phyloP scores from a whole-genome alignment of 768 basidiomycete genomes.

The Gymnopilus junonius region DNA sequence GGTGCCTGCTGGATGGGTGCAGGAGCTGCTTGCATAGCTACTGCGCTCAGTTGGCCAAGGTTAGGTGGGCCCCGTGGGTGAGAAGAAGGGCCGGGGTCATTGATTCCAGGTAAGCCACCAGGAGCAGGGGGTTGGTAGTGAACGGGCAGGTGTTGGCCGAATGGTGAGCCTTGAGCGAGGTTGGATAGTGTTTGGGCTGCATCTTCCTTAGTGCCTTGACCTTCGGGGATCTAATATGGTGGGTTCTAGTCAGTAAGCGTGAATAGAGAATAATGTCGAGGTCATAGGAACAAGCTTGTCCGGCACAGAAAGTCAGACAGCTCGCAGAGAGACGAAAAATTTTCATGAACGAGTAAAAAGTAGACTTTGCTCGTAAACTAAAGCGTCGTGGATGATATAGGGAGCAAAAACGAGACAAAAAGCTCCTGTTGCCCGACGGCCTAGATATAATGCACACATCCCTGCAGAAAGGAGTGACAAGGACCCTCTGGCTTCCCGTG shows the following conservation, averaged over 20 bases:
- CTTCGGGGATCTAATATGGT: slow-evolving; percentile 39
- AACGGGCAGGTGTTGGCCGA: slow-evolving; percentile 36
- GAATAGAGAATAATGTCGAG: not conserved
- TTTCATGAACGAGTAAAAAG: not conserved
- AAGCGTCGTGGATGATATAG: not conserved
- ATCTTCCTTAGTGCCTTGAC: slow-evolving; percentile 61
- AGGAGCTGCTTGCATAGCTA: slow-evolving; percentile 51
- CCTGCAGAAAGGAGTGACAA: not conserved
- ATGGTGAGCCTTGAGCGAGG: slow-evolving; percentile 48
- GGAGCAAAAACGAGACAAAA: too few relatives aligned
- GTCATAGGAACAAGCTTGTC: not conserved
- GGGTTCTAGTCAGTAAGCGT: not conserved
- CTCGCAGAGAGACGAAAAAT: not conserved
- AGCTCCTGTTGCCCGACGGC: not conserved
- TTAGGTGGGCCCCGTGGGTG: slow-evolving; percentile 73
- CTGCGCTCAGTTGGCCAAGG: slow-evolving; percentile 60
- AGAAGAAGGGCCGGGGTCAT: slow-evolving; percentile 74
- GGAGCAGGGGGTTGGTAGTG: slow-evolving; percentile 34
- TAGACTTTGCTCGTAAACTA: not conserved
- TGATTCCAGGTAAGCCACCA: slow-evolving; percentile 52
- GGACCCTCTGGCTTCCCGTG: slow-evolving; percentile 36
- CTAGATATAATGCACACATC: not conserved
- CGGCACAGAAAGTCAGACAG: not conserved
- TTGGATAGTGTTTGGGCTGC: slow-evolving; percentile 54
- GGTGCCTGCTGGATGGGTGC: slow-evolving; percentile 25